Evolutionary conservation across 176 grass and related monocot species (phyloP), one percentile per base, ranked within the genome.

Genomic region (Triticum urartu): DNA sequence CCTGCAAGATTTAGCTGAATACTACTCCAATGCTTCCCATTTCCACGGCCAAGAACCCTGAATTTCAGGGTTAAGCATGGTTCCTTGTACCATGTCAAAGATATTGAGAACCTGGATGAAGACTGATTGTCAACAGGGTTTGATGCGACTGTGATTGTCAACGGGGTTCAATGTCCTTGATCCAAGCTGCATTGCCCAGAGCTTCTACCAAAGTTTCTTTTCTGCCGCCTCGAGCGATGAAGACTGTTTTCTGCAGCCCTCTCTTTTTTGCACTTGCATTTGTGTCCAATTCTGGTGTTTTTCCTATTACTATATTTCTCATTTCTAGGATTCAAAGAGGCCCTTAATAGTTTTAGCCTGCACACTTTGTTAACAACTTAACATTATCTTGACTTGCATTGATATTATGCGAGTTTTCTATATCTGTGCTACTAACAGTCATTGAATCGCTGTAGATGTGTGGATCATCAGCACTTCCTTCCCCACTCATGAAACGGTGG

Each of bases 381-480:
- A 33, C 32, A 3, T 34, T 68, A 76, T 67, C 25, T 42, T 71
- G 68, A 61, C 42, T 32, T 64, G 42, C 25, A 33, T 5, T 20
- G 40, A 38, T 72, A 15, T 47, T 18, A 54, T 28, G 10, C 72
- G 72, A 79, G 62, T 54, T 81, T 18, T 90, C 14, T 34, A 32
- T 77, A 28, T 11, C 21, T 84, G 24, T 52, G 4, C 60, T 39
- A 47, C 72, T 79, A 78, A 84, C 13, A 81, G 75, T 90, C n/a
- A 39, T 50, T 81, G 50, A 82, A 86, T 86, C 43, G 18, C 75
- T 86, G 71, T 72, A 98, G 96, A 98, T 98, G 96, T 98, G 93
- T 80, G 96, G 96, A 40, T 98, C 96, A 59, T 98, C 93, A 79
- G 93, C 96, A 72, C 96, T 98, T 91, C 96, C 96, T 79, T 95